Percentiles rank a stretch among this genome's conserved stretches.
Evolutionary conservation across 441 rosid genomes (phyloP).

Genomic region (Arabidopsis lyrata): DNA sequence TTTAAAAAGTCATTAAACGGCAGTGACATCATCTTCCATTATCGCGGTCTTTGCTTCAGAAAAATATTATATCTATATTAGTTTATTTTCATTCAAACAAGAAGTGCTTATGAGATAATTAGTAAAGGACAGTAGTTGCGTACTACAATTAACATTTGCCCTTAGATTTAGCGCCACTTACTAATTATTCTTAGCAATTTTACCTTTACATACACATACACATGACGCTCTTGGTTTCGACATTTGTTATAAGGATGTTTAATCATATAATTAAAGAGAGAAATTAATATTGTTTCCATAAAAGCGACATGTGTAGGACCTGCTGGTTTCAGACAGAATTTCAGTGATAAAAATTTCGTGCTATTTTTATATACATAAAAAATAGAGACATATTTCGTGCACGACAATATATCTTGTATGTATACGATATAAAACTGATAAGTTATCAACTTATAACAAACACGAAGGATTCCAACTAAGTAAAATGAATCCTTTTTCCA

Average conservation of each 20-base stretch:
- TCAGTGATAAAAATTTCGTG: constrained; percentile 14
- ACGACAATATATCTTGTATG: constrained; percentile 33
- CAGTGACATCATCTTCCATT: constrained; percentile 42
- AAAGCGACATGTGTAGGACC: constrained; percentile 59
- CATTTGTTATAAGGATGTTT: constrained; percentile 27
- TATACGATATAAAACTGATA: constrained; percentile 17
- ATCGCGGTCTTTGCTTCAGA: constrained; percentile 31
- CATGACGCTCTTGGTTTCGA: constrained; percentile 11
- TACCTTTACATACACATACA: constrained; percentile 15
- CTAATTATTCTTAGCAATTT: constrained; percentile 14
- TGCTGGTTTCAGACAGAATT: constrained; percentile 44
- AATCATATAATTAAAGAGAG: constrained; percentile 22
- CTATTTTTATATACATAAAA: constrained; percentile 1
- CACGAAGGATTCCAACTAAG: constrained; percentile 38
- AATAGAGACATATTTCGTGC: constrained; percentile 36
- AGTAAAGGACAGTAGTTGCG: constrained; percentile 11
- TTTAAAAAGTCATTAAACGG: constrained; percentile 40
- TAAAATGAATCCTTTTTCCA: not conserved
- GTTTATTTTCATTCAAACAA: constrained; percentile 9
- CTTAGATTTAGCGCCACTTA: constrained; percentile 11
- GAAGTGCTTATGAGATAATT: constrained; percentile 15
- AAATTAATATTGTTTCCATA: constrained; percentile 49
- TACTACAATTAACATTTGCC: constrained; percentile 17
- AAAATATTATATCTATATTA: constrained; percentile 19
- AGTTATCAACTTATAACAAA: constrained; percentile 26